Conservation (phyloP, 768 basidiomycete genomes). For the Leccinum subtestaceum region DNA sequence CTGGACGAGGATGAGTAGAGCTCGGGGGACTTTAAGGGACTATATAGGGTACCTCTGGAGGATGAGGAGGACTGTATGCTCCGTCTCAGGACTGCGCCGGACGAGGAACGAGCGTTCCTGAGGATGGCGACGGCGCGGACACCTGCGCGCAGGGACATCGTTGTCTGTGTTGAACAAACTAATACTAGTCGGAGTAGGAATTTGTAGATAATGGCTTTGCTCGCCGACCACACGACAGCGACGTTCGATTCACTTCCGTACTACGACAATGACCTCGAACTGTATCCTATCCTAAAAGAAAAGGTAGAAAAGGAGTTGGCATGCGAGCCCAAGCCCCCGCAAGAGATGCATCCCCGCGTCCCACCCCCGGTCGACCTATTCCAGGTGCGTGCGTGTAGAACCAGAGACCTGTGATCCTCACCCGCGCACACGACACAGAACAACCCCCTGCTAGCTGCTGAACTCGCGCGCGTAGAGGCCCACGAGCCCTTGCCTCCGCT, state of each 20-base stretch:
- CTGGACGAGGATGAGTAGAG: constrained; percentile 33
- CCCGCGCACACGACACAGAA: constrained; percentile 41
- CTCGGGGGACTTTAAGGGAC: not conserved
- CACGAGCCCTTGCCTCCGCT: constrained; percentile 63
- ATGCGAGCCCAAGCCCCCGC: constrained; percentile 60
- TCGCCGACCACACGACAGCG: constrained; percentile 11
- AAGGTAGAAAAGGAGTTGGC: constrained; percentile 78
- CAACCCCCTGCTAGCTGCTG: constrained; percentile 65
- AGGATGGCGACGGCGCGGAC: constrained; percentile 44
- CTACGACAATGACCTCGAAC: constrained; percentile 89
- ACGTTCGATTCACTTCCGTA: constrained; percentile 89
- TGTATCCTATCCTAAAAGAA: constrained; percentile 63
- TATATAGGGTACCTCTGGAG: constrained; percentile 43
- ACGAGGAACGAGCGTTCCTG: constrained; percentile 35
- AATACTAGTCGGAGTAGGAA: constrained; percentile 28
- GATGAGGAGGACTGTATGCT: constrained; percentile 47
- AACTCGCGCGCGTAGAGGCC: constrained; percentile 70
- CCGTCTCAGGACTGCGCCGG: constrained; percentile 32
- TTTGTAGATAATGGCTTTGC: constrained; percentile 27
- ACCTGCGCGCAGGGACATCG: constrained; percentile 47
- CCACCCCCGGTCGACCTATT: constrained; percentile 67
- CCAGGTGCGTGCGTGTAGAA: constrained; percentile 42
- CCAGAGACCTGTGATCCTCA: not conserved
- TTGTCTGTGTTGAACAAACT: not conserved
- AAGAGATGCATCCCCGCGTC: constrained; percentile 65